A percentile compares a stretch with the other conserved stretches of the same genome.
phyloP scores from a whole-genome alignment of 176 grass and related monocot species.

The Rhynchospora pubera region DNA sequence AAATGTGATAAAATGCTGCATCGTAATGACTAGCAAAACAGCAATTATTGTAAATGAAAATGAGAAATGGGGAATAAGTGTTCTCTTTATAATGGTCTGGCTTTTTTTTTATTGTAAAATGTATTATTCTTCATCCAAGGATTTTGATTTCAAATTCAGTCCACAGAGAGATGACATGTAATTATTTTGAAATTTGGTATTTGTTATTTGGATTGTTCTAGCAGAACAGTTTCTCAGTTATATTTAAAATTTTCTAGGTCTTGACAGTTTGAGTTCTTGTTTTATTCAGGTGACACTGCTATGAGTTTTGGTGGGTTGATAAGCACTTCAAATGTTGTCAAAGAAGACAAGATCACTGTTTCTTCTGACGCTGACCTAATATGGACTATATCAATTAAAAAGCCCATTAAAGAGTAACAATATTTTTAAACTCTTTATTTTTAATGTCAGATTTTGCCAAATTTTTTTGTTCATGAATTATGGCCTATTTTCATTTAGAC shows the following conservation, averaged over 20 bases:
- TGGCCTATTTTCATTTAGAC: not conserved
- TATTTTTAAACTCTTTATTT: not conserved
- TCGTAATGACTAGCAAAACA: not conserved
- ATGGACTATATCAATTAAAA: constrained; percentile 83
- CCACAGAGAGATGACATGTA: not conserved
- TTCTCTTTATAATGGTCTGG: not conserved
- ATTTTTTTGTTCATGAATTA: not conserved
- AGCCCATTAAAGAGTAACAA: not conserved
- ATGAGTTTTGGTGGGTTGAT: constrained; percentile 80
- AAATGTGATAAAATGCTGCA: not conserved
- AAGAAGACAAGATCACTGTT: constrained; percentile 50
- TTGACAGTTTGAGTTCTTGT: not conserved
- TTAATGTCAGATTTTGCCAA: not conserved
- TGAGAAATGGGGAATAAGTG: not conserved
- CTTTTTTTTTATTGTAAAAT: not conserved
- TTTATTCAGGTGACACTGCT: constrained; percentile 37
- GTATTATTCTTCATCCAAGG: not conserved
- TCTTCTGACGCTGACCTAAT: constrained; percentile 78
- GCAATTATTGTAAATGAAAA: not conserved
- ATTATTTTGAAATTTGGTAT: not conserved
- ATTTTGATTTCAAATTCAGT: not conserved
- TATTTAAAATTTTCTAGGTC: not conserved
- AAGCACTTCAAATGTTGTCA: constrained; percentile 84
- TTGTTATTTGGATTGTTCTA: not conserved
- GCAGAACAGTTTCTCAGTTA: not conserved